A percentile compares a stretch with the other conserved stretches of the same genome.
Conservation (phyloP, 2,329 filamentous ascomycete genomes). For the Cladosporium sphaerospermum region DNA sequence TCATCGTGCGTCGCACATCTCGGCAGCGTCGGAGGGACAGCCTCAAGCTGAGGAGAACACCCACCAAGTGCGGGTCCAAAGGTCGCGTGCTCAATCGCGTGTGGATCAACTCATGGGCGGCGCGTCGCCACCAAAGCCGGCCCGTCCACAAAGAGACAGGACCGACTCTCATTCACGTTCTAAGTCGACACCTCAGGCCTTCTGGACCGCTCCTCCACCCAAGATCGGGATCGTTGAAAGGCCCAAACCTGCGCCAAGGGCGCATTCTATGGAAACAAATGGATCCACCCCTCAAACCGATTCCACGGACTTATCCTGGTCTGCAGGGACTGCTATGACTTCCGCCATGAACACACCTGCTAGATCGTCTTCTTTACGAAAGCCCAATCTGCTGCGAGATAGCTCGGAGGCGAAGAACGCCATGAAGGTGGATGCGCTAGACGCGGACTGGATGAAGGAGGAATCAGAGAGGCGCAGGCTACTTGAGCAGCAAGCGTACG, state of each 20-base stretch:
- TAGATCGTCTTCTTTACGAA: conserved; percentile 28
- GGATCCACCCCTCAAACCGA: conserved; percentile 39
- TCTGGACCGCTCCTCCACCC: conserved; percentile 24
- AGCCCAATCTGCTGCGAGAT: conserved; percentile 21
- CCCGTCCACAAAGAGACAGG: conserved; percentile 14
- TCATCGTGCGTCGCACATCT: background rate
- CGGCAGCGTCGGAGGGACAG: conserved; percentile 9
- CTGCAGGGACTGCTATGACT: conserved; percentile 35
- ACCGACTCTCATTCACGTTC: conserved; percentile 19
- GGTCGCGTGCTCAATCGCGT: conserved; percentile 18
- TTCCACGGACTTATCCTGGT: conserved; percentile 35
- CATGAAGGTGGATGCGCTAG: conserved; percentile 32
- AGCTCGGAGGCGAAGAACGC: conserved; percentile 21
- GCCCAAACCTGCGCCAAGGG: conserved; percentile 21
- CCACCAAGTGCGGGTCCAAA: conserved; percentile 2
- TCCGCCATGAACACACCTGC: conserved; percentile 37
- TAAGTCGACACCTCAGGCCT: conserved; percentile 17
- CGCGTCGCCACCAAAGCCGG: conserved; percentile 11
- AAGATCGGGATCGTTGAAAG: conserved; percentile 27
- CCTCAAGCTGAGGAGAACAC: conserved; percentile 16
- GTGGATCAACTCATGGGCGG: conserved; percentile 25
- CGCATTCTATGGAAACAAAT: conserved; percentile 19
- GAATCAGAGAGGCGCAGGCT: conserved; percentile 36
- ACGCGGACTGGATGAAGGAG: conserved; percentile 39
- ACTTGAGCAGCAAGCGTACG: conserved; percentile 16